phyloP scores from a whole-genome alignment of 164 flowering plant species.

The Macadamia integrifolia region DNA sequence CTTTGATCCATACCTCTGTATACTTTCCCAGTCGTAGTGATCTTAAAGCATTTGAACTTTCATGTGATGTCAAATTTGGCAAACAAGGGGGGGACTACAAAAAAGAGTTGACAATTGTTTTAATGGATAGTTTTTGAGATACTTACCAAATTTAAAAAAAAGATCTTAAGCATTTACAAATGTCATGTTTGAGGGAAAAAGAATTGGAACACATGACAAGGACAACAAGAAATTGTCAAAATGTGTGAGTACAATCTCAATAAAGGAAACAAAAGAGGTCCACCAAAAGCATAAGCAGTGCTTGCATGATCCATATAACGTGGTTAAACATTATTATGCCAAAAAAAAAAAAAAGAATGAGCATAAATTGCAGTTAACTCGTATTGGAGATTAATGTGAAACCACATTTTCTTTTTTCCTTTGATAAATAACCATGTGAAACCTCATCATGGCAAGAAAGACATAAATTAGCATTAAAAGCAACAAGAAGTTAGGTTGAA shows the following conservation, averaged over 20 bases:
- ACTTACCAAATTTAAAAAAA: not conserved
- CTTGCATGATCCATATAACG: too few relatives aligned
- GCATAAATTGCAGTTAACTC: too few relatives aligned
- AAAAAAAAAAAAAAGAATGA: too few relatives aligned
- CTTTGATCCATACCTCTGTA: slow-evolving; percentile 46
- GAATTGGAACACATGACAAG: not conserved
- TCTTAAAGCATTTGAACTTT: slow-evolving; percentile 33
- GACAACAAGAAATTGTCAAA: not conserved
- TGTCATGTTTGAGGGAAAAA: not conserved
- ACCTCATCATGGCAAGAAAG: too few relatives aligned
- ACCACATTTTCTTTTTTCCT: too few relatives aligned
- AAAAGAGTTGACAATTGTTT: not conserved
- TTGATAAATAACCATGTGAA: too few relatives aligned
- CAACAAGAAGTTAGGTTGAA: too few relatives aligned
- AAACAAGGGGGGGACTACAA: slow-evolving; percentile 72
- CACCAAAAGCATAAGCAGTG: not conserved
- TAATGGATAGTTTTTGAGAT: not conserved
- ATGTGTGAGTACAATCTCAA: not conserved
- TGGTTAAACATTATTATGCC: too few relatives aligned
- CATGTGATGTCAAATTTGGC: slow-evolving; percentile 56
- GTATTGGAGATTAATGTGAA: too few relatives aligned
- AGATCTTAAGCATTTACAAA: not conserved
- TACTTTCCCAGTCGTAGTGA: slow-evolving; percentile 80
- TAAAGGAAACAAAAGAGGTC: not conserved
- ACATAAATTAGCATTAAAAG: too few relatives aligned